Conservation (phyloP, 352 stramenopile genomes). For the Phytophthora hybrid region DNA sequence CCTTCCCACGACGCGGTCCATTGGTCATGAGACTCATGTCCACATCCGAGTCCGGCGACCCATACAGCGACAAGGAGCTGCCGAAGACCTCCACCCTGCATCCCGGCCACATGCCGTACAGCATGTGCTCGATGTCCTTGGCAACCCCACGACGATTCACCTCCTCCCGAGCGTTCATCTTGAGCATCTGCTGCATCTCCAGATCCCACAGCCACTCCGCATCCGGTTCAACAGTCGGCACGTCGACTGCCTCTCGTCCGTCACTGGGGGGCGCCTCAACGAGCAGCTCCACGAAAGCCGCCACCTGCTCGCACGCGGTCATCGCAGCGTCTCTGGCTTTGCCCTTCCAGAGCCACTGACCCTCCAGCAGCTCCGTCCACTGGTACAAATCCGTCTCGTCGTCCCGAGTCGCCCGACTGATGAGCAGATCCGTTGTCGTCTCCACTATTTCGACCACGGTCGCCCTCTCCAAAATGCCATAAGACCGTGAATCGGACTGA, state of each 20-base stretch:
- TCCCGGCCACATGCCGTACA: slow-evolving; percentile 41
- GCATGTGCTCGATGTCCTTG: slow-evolving; percentile 36
- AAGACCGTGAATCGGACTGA: slow-evolving; percentile 2
- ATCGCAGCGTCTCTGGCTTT: slow-evolving; percentile 17
- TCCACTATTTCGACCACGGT: slow-evolving; percentile 56
- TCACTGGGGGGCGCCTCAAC: not conserved
- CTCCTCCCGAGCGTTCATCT: slow-evolving; percentile 44
- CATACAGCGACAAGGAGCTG: slow-evolving; percentile 74
- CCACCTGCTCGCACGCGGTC: slow-evolving; percentile 34
- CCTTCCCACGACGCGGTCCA: not conserved
- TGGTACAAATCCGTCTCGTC: slow-evolving; percentile 35
- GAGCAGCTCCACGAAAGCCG: slow-evolving; percentile 48
- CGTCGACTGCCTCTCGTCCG: not conserved
- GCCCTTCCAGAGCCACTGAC: slow-evolving; percentile 34
- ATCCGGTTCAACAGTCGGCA: not conserved
- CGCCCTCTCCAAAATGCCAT: slow-evolving; percentile 34
- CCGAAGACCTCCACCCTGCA: slow-evolving; percentile 62
- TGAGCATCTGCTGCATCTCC: slow-evolving; percentile 44
- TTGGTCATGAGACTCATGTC: slow-evolving; percentile 59
- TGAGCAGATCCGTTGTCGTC: slow-evolving; percentile 59
- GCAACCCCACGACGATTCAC: slow-evolving; percentile 37
- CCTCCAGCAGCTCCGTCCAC: slow-evolving; percentile 37
- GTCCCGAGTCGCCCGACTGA: slow-evolving; percentile 42
- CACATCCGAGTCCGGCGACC: slow-evolving; percentile 65
- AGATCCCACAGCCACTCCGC: not conserved